Evolutionary conservation across 208 protist species (phyloP), one percentile per base, ranked within the genome.

Genomic region (Trichomonas tenax): DNA sequence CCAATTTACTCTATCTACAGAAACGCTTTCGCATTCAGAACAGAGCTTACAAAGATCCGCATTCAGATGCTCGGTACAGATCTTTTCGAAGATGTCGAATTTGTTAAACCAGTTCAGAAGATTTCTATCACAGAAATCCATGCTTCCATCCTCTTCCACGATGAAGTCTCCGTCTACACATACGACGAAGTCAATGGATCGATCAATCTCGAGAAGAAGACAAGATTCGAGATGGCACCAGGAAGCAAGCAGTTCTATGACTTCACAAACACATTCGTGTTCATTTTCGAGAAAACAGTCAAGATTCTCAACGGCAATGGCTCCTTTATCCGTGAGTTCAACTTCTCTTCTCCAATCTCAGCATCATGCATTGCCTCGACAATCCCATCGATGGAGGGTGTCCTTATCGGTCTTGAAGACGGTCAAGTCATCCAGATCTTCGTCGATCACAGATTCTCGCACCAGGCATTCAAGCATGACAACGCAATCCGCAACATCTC

Each of bases 81-180:
- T 93, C 44, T 93, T 17, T 14, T 93, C 21, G 86, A 93, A 93
- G 86, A 93, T 51, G 86, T 93, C 17, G 86, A 93, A 93, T 93
- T 93, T 51, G 45, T 93, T 38, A 93, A 93, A 31, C 86, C 86
- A 51, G 86, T 93, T 15, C 86, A 93, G 46, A 23, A 41, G 44
- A 44, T 93, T 38, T 23, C 86, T n/a, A 44, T 93, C 14, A 93
- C 86, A 1, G 86, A 93, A 17, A 23, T 26, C 26, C 23, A 44
- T 2, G 44, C 46, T 38, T 41, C 86, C 10, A 38, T 93, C 26
- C 15, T 41, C 0, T 93, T 93, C 44, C 14, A 41, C 14, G 86
- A 93, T 51, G 86, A 93, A 93, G 86, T 93, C 21, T 93, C 86
- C 36, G 44, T 44, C n/a, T 93, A 93, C 46, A 8, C 40, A 34